Conservation (phyloP, 2,329 filamentous ascomycete genomes). For the Fusarium begoniae region DNA sequence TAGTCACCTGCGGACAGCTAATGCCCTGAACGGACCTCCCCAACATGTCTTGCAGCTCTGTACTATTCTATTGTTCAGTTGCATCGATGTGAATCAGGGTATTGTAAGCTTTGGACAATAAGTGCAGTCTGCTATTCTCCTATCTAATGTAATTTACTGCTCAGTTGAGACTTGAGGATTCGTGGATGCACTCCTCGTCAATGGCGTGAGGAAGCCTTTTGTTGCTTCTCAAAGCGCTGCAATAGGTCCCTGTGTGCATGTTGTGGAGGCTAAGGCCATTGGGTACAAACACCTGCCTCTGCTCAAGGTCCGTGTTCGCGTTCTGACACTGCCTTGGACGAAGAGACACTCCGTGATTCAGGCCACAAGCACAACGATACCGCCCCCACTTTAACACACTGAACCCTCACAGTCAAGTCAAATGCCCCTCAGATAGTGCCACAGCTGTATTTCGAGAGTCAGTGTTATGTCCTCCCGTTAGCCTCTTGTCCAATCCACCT, state of each 20-base stretch:
- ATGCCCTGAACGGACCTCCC: too few relatives aligned
- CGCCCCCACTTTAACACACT: background rate
- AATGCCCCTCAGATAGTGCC: accelerated
- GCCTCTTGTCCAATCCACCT: accelerated
- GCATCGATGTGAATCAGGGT: too few relatives aligned
- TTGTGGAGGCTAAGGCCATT: too few relatives aligned
- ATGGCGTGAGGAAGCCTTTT: accelerated
- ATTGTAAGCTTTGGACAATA: background rate
- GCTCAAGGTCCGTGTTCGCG: background rate
- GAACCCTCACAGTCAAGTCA: accelerated
- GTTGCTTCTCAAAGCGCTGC: background rate
- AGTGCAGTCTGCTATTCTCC: background rate
- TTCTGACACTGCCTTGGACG: too few relatives aligned
- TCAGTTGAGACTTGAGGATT: background rate
- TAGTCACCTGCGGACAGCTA: background rate
- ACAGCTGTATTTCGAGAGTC: accelerated
- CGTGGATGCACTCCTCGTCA: background rate
- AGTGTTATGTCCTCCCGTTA: accelerated
- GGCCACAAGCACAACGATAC: background rate
- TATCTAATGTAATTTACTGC: background rate
- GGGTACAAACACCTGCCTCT: background rate
- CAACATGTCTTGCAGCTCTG: accelerated
- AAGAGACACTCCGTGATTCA: background rate
- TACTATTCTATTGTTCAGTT: background rate
- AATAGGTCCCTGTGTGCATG: accelerated